phyloP scores from a whole-genome alignment of 140 eudicot species.

The Senecio squalidus region DNA sequence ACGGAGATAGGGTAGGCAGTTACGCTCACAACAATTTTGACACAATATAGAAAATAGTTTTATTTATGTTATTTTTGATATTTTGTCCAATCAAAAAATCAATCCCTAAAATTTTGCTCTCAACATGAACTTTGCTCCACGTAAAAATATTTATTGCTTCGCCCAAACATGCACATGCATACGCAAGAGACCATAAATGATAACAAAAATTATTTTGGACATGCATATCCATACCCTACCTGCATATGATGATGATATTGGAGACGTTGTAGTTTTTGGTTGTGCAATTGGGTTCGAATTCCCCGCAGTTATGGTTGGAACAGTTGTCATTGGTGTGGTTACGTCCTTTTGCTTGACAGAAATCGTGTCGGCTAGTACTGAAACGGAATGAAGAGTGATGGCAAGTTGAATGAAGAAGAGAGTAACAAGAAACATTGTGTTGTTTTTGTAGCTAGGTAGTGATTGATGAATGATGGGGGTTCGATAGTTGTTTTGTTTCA shows the following conservation, averaged over 20 bases:
- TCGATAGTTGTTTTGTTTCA: neutral
- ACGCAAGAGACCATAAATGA: too few species aligned
- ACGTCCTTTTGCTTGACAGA: slow-evolving; percentile 46
- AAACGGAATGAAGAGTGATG: neutral
- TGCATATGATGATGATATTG: slow-evolving; percentile 14
- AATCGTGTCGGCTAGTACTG: slow-evolving; percentile 11
- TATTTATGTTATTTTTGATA: too few species aligned
- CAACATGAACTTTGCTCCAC: too few species aligned
- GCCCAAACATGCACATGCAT: too few species aligned
- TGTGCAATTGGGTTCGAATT: slow-evolving; percentile 38
- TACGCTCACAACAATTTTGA: too few species aligned
- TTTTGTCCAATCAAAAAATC: too few species aligned
- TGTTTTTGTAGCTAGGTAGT: slow-evolving; percentile 12
- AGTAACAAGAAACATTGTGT: slow-evolving; percentile 14
- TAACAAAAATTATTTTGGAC: too few species aligned
- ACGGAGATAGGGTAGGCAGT: too few species aligned
- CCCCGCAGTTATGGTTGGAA: slow-evolving; percentile 66
- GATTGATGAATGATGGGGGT: slow-evolving; percentile 21
- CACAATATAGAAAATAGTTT: too few species aligned
- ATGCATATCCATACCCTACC: too few species aligned
- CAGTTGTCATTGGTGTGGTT: slow-evolving; percentile 67
- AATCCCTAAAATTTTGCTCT: too few species aligned
- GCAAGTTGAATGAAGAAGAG: slow-evolving; percentile 23
- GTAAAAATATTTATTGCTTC: too few species aligned
- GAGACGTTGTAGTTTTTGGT: slow-evolving; percentile 31